These are phyloP conservation scores for Pythium dissimile DNA, from an alignment of 352 stramenopile species.

Conservation along the genomic window DNA sequence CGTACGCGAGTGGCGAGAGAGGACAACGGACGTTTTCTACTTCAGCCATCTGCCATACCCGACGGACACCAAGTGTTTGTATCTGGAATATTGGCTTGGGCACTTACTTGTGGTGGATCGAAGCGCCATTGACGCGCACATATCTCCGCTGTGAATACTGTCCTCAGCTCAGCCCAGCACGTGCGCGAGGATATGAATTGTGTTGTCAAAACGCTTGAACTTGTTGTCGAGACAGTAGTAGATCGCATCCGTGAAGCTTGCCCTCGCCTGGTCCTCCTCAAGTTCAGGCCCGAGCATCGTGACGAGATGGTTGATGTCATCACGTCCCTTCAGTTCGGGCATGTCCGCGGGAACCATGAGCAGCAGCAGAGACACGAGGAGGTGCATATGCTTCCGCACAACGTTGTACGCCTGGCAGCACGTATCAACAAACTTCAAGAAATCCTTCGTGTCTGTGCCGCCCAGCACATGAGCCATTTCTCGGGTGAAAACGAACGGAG, in stretches of 20 bases:
- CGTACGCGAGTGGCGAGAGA: no score
- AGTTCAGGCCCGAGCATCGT: conserved; percentile 69
- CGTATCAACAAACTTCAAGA: conserved; percentile 66
- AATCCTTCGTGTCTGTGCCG: conserved; percentile 70
- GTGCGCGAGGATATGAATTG: conserved; percentile 73
- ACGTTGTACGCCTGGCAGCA: conserved; percentile 72
- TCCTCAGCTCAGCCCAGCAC: no score
- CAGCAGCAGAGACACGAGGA: conserved; percentile 78
- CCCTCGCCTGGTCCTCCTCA: conserved; percentile 53
- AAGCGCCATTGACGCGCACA: no score
- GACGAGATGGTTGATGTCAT: conserved; percentile 87
- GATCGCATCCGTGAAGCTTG: conserved; percentile 77
- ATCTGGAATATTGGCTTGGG: no score
- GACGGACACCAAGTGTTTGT: no score
- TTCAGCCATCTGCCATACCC: no score
- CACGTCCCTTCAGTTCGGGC: conserved; percentile 70
- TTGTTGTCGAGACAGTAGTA: conserved; percentile 79
- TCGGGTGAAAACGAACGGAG: conserved; percentile 86
- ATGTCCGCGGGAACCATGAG: conserved; percentile 88
- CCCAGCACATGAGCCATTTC: conserved; percentile 87
- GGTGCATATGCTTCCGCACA: conserved; percentile 83
- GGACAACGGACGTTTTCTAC: no score
- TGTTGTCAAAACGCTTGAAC: conserved; percentile 89
- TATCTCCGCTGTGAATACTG: no score
- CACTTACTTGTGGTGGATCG: no score